Evolutionary conservation across 306 rosid species (phyloP).

Genomic region (Lathyrus sativus): DNA sequence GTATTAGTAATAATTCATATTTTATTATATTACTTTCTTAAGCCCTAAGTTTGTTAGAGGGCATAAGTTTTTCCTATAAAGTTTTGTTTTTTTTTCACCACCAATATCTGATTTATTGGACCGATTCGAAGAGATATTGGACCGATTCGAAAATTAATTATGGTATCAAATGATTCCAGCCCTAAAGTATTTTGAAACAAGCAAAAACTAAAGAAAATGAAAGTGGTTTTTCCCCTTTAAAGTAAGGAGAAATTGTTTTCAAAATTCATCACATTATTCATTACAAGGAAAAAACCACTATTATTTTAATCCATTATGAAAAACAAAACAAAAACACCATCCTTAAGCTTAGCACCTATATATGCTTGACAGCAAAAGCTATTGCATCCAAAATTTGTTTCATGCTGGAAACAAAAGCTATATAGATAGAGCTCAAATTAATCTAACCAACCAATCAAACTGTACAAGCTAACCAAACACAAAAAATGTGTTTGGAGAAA

Average conservation of each 20-base stretch:
- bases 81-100: too few relatives aligned
- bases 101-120: too few relatives aligned
- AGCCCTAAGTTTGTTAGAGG: too few relatives aligned
- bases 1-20: too few relatives aligned
- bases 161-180: too few relatives aligned
- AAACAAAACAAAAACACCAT: slow-evolving; percentile 12
- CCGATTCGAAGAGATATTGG: too few relatives aligned
- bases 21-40: too few relatives aligned
- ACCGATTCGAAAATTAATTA: too few relatives aligned
- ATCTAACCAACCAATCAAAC: slow-evolving; percentile 63
- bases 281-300: slow-evolving; percentile 15
- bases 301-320: slow-evolving; percentile 11
- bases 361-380: slow-evolving; percentile 48
- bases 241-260: not conserved
- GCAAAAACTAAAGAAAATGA: not conserved
- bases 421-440: slow-evolving; percentile 39
- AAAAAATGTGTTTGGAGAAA: slow-evolving; percentile 39
- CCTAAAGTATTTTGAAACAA: not conserved
- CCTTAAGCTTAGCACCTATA: slow-evolving; percentile 42
- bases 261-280: slow-evolving; percentile 8
- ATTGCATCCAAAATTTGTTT: slow-evolving; percentile 57
- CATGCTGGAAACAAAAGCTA: slow-evolving; percentile 42
- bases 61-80: too few relatives aligned
- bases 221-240: slow-evolving; percentile 1
- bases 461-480: slow-evolving; percentile 62